Base-by-base conservation (phyloP, 2,329 filamentous ascomycete species). In the Tolypocladium endophyticum region DNA sequence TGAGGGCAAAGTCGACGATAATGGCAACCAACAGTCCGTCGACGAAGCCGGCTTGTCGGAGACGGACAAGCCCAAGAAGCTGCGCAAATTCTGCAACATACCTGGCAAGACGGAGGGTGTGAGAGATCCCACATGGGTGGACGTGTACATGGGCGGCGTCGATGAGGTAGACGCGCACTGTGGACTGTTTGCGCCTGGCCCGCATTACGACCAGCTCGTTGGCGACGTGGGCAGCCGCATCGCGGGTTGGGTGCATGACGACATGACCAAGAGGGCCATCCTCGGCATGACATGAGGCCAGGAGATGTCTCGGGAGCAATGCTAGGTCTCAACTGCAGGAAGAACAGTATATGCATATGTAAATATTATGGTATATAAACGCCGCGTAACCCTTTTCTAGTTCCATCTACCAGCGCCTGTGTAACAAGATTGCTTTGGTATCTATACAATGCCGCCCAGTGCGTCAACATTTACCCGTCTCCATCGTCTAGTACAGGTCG, bases 121-220 rank as follows among this genome's bases (percentile, higher is more conserved):
- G 61, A 75, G 79, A 52, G 90, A 96, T 70, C 76, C 81, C 5
- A 83, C 86, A 20, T 96, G 92, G 92, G 77, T 92, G 1, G 80
- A 87, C 53, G 82, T 96, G 3, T 87, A 86, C 67, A 94, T 97
- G 89, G 82, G 87, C 60, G 86, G 85, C 58, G 85, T 94, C 62
- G 92, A 96, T 69, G 90, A 96, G 72, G 88, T 96, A 1, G 86
- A 84, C 8, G 92, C 92, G 12, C 92, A 96, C 70, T 93, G 90
- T 62, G 87, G 88, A 0, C 76, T 96, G 57, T 96, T 96, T 74
- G 83, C 90, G 53, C 74, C 85, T 16, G 86, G 87, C 8, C 80
- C 85, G 61, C 87, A 89, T 60, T 93, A 94, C 68, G 88, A 92
- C 66, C 75, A 74, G 63, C 75, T 93, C n/a, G 85, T 93, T n/a